These are phyloP conservation scores for Hansfordia pulvinata DNA, from an alignment of 2,329 filamentous ascomycete species.

Conservation along the genomic window DNA sequence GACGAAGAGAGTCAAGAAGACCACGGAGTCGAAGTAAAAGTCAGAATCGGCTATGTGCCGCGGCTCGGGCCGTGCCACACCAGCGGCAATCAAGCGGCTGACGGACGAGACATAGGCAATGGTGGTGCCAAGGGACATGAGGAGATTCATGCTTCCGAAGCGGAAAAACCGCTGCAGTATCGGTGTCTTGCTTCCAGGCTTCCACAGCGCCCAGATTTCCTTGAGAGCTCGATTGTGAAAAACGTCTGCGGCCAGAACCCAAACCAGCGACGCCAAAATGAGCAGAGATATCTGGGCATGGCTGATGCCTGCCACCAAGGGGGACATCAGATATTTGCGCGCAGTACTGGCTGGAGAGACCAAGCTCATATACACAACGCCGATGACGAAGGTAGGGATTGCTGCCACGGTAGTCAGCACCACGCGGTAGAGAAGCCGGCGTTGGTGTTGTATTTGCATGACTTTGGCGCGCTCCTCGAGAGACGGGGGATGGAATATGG, in stretches of 20 bases:
- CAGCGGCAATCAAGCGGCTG: conserved; percentile 59
- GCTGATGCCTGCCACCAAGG: conserved; percentile 59
- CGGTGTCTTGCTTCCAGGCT: conserved; percentile 57
- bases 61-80: conserved; percentile 22
- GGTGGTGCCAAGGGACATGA: conserved; percentile 77
- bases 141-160: conserved; percentile 95
- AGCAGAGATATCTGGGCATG: conserved; percentile 70
- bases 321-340: conserved; percentile 54
- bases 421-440: conserved; percentile 55
- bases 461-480: conserved; percentile 68
- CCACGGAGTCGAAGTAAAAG: conserved; percentile 84
- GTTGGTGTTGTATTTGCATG: conserved; percentile 59
- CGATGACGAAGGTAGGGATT: conserved; percentile 75
- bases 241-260: conserved; percentile 73
- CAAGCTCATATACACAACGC: conserved; percentile 83
- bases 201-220: conserved; percentile 68
- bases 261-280: conserved; percentile 71
- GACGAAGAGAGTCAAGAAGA: conserved; percentile 82
- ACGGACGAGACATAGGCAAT: conserved; percentile 80
- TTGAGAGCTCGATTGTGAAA: conserved; percentile 73
- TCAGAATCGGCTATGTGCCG: conserved; percentile 33
- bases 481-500: conserved; percentile 66
- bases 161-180: conserved; percentile 66
- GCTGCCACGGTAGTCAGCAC: conserved; percentile 54
- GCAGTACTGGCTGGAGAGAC: conserved; percentile 44